Percentiles rank a stretch among this genome's conserved stretches.
Conservation (phyloP, 208 protist genomes). For the Angomonas deanei region DNA sequence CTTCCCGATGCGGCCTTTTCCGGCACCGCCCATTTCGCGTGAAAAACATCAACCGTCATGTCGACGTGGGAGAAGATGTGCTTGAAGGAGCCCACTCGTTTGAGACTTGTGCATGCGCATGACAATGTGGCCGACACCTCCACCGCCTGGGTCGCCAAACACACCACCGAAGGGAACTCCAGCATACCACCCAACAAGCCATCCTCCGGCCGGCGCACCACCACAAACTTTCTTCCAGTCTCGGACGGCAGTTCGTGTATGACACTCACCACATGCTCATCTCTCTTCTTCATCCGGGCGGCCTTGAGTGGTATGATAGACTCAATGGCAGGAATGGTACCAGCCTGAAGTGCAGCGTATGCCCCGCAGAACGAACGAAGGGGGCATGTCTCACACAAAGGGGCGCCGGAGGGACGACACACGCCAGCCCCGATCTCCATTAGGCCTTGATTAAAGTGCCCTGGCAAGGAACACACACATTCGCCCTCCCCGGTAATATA, state of each 20-base stretch:
- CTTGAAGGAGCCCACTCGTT: slow-evolving; percentile 26
- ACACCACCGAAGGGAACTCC: slow-evolving; percentile 57
- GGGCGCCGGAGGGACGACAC: slow-evolving; percentile 68
- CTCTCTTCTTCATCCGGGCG: slow-evolving; percentile 26
- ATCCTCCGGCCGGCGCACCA: slow-evolving; percentile 42
- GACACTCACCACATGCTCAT: slow-evolving; percentile 56
- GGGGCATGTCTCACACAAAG: slow-evolving; percentile 70
- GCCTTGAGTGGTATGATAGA: slow-evolving; percentile 72
- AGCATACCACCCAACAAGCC: slow-evolving; percentile 83
- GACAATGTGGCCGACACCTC: background rate
- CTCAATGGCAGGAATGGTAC: slow-evolving; percentile 64
- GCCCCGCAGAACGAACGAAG: slow-evolving; percentile 51
- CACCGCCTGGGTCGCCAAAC: background rate
- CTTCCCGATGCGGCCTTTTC: background rate
- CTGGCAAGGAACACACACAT: slow-evolving; percentile 29
- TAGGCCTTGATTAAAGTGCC: slow-evolving; percentile 86
- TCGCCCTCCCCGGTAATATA: slow-evolving; percentile 38
- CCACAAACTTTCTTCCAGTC: slow-evolving; percentile 33
- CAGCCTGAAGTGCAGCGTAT: slow-evolving; percentile 19
- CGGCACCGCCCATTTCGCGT: background rate
- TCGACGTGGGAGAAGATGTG: slow-evolving; percentile 86
- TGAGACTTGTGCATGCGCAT: background rate
- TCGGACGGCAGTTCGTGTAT: slow-evolving; percentile 48
- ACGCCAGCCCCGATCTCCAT: slow-evolving; percentile 92
- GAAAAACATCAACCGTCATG: slow-evolving; percentile 39